These are phyloP conservation scores for Fusarium caatingaense DNA, from an alignment of 2,329 filamentous ascomycete species.

Conservation along the genomic window DNA sequence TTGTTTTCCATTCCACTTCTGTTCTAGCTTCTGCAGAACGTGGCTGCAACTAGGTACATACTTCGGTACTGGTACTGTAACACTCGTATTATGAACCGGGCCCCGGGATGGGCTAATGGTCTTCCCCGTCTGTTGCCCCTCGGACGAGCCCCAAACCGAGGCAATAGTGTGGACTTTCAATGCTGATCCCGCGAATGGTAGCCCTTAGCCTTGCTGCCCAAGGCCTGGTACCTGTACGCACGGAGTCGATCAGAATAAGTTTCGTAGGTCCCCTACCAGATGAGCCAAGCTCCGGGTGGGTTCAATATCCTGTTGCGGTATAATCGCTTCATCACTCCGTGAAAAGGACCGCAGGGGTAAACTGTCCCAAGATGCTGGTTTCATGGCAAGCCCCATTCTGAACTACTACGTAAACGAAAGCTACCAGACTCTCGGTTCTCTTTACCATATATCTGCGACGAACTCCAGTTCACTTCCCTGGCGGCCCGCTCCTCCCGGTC, in stretches of 20 bases:
- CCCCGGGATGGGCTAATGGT: neutral
- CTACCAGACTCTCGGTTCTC: constrained; percentile 11
- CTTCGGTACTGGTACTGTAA: neutral
- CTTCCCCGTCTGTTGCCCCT: constrained; percentile 10
- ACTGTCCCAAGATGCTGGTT: constrained; percentile 23
- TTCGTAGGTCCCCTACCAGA: neutral
- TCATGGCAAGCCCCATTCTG: neutral
- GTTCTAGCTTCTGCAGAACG: neutral
- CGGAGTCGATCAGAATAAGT: constrained; percentile 5
- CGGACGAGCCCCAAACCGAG: constrained; percentile 20
- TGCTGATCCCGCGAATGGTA: constrained; percentile 15
- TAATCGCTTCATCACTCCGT: constrained; percentile 19
- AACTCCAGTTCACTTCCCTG: constrained; percentile 25
- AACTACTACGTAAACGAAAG: neutral
- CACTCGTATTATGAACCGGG: neutral
- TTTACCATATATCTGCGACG: constrained; percentile 30
- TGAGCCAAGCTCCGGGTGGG: constrained; percentile 15
- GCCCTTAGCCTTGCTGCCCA: constrained; percentile 16
- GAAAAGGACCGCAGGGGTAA: constrained; percentile 15
- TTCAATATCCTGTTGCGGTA: constrained; percentile 2
- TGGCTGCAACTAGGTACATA: neutral
- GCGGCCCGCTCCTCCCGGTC: constrained; percentile 30
- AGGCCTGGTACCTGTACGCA: constrained; percentile 3
- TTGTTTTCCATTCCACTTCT: neutral
- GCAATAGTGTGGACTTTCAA: neutral